Percentiles rank a stretch among this genome's conserved stretches.
phyloP scores from a whole-genome alignment of 2,329 filamentous ascomycete species.

The Diaporthe sp. region DNA sequence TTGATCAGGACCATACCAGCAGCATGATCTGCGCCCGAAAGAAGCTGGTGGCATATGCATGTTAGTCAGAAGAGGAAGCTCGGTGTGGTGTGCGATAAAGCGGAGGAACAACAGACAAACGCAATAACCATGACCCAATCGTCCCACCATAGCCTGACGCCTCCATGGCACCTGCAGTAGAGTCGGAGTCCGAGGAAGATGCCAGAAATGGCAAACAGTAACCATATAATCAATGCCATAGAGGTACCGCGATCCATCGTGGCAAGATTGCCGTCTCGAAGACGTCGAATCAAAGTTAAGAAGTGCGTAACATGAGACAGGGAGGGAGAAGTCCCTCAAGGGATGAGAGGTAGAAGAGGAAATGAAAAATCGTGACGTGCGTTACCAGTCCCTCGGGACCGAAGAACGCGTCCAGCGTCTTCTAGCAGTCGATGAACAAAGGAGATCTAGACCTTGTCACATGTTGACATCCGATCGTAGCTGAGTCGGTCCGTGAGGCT shows the following conservation, averaged over 20 bases:
- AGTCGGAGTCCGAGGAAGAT: conserved; percentile 6
- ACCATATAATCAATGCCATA: neutral
- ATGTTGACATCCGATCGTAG: neutral
- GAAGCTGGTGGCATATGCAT: neutral
- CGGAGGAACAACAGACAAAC: neutral
- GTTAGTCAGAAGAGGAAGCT: neutral
- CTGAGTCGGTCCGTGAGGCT: neutral
- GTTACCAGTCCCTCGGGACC: neutral
- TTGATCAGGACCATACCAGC: neutral
- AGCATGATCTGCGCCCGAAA: neutral
- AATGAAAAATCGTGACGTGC: neutral
- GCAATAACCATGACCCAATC: conserved; percentile 8
- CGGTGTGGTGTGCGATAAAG: neutral
- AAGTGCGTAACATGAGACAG: neutral
- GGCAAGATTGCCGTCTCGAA: neutral
- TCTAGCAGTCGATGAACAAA: neutral
- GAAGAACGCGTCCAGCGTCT: neutral
- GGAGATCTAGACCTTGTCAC: neutral
- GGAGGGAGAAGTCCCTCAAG: no score
- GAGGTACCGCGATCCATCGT: neutral
- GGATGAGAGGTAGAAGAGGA: neutral
- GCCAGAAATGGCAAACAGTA: neutral
- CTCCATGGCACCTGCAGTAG: neutral
- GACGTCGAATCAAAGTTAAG: neutral
- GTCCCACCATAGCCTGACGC: conserved; percentile 6